Evolutionary conservation across 768 basidiomycete species (phyloP).

Genomic region (Calocybe indica): DNA sequence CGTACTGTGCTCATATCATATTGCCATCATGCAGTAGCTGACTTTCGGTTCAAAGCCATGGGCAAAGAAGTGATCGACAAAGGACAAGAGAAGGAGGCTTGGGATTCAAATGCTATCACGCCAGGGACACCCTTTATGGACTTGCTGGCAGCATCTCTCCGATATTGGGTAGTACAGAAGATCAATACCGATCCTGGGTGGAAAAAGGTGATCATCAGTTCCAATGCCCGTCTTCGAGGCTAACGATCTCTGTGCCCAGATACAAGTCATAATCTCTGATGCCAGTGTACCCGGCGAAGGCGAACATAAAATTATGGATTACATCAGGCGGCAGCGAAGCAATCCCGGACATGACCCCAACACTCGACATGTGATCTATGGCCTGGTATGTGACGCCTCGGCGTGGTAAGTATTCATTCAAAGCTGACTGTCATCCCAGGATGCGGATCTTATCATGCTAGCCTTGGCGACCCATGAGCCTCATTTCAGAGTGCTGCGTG

Average conservation of each 20-base stretch:
- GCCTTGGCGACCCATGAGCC: slow-evolving; percentile 97
- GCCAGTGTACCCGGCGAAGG: slow-evolving; percentile 97
- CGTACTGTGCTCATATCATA: slow-evolving; percentile 9
- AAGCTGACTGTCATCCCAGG: slow-evolving; percentile 38
- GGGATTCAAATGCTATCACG: slow-evolving; percentile 99
- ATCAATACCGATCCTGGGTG: slow-evolving; percentile 94
- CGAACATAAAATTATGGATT: slow-evolving; percentile 99
- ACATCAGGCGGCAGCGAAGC: slow-evolving; percentile 82
- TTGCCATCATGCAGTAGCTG: background rate
- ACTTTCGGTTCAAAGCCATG: slow-evolving; percentile 58
- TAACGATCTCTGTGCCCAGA: slow-evolving; percentile 33
- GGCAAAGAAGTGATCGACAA: slow-evolving; percentile 80
- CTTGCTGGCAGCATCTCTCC: slow-evolving; percentile 76
- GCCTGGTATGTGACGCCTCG: slow-evolving; percentile 54
- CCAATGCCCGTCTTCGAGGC: background rate
- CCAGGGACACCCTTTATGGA: slow-evolving; percentile 99
- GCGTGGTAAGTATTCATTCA: background rate
- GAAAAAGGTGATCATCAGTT: slow-evolving; percentile 58
- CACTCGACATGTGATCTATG: slow-evolving; percentile 95
- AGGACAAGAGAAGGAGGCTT: slow-evolving; percentile 77
- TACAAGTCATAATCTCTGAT: slow-evolving; percentile 96
- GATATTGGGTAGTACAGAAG: slow-evolving; percentile 96
- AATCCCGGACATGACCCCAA: slow-evolving; percentile 93
- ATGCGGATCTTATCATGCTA: slow-evolving; percentile 99
- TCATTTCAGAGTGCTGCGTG: slow-evolving; percentile 93